These are phyloP conservation scores for Heliocybe sulcata DNA, from an alignment of 1,284 basidiomycete species.

Conservation along the genomic window DNA sequence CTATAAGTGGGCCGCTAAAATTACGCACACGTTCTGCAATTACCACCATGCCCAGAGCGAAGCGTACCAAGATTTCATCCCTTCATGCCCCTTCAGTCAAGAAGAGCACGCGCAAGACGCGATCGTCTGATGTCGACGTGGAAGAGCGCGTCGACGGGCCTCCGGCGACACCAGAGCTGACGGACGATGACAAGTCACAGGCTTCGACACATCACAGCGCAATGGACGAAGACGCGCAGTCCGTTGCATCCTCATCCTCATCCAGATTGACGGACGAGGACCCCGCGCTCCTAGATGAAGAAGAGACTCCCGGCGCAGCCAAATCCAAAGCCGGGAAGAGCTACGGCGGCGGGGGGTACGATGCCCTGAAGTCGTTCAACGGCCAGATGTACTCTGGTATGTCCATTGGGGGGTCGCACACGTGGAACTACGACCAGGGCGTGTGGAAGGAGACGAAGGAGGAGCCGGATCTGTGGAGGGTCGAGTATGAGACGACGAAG, in stretches of 20 bases:
- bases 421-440: conserved; percentile 8
- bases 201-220: not conserved
- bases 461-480: conserved; percentile 2
- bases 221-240: not conserved
- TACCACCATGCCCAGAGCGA: not conserved
- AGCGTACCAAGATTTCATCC: not conserved
- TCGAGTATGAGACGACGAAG: conserved; percentile 7
- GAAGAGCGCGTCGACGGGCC: not conserved
- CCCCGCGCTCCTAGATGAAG: not conserved
- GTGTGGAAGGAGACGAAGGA: conserved; percentile 5
- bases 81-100: not conserved
- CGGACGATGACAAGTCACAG: not conserved
- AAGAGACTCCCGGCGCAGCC: not conserved
- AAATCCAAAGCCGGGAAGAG: not conserved
- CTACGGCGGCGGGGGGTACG: not conserved
- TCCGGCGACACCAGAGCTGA: not conserved
- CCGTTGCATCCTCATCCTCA: not conserved
- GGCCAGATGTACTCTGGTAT: conserved; percentile 6
- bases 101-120: not conserved
- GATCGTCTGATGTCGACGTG: not conserved
- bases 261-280: not conserved
- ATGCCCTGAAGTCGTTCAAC: conserved; percentile 7
- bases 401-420: conserved; percentile 6
- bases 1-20: too few relatives aligned
- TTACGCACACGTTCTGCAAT: too few relatives aligned